Evolutionary conservation across 352 stramenopile species (phyloP).

Genomic region (Globisporangium echinulatum): DNA sequence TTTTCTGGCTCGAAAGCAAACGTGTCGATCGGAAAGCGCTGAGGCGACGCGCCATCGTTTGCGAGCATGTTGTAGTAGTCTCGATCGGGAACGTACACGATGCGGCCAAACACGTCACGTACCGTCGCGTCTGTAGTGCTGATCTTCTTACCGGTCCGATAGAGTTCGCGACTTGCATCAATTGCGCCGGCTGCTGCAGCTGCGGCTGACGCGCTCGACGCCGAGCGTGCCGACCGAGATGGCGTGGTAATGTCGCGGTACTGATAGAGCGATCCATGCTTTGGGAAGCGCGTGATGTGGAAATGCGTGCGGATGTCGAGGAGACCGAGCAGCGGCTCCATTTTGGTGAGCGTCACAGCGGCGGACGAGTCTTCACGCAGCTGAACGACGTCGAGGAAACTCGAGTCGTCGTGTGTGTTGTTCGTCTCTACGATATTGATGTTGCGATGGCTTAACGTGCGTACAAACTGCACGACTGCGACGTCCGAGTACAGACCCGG

Average conservation of each 20-base stretch:
- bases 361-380: slow-evolving; percentile 51
- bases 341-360: slow-evolving; percentile 21
- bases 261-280: slow-evolving; percentile 46
- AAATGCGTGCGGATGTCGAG: slow-evolving; percentile 25
- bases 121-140: slow-evolving; percentile 9
- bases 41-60: not conserved
- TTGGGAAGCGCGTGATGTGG: slow-evolving; percentile 28
- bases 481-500: slow-evolving; percentile 9
- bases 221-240: no score
- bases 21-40: slow-evolving; percentile 16
- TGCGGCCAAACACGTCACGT: slow-evolving; percentile 17
- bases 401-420: not conserved
- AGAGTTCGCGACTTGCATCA: not conserved
- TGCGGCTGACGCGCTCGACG: no score
- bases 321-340: slow-evolving; percentile 37
- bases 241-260: slow-evolving; percentile 14
- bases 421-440: slow-evolving; percentile 2
- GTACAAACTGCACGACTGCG: slow-evolving; percentile 7
- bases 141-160: slow-evolving; percentile 7
- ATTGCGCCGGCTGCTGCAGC: not conserved
- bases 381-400: slow-evolving; percentile 15
- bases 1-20: slow-evolving; percentile 32
- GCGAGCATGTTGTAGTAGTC: slow-evolving; percentile 47
- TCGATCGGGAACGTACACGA: slow-evolving; percentile 40
- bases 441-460: not conserved